Evolutionary conservation across 192 early-diverging fungal genomes (phyloP).

Genomic region (Linnemannia hyalina): DNA sequence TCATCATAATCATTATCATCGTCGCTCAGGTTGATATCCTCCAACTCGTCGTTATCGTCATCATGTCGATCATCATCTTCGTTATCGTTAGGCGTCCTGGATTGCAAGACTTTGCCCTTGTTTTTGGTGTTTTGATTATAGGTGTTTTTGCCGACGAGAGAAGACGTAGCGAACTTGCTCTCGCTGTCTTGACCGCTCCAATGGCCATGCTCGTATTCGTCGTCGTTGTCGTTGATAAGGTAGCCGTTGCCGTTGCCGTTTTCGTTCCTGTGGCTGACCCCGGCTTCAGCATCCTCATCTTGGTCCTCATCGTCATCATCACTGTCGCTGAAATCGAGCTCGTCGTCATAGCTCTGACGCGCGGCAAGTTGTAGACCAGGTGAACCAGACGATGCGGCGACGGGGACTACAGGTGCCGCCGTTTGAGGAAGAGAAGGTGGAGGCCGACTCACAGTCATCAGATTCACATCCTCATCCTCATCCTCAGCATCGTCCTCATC

Average conservation of each 20-base stretch:
- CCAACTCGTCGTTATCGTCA: not conserved
- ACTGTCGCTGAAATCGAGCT: constrained; percentile 28
- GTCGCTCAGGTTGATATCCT: not conserved
- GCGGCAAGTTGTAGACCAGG: constrained; percentile 18
- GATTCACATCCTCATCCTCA: not conserved
- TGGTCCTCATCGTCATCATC: constrained; percentile 16
- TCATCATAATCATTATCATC: not conserved
- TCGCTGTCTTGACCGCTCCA: not conserved
- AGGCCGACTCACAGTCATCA: not conserved
- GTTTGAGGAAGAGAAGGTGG: not conserved
- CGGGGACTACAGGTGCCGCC: not conserved
- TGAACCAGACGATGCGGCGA: too few species aligned
- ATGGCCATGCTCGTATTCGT: not conserved
- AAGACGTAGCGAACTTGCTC: not conserved
- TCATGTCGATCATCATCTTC: constrained; percentile 4
- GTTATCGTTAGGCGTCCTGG: constrained; percentile 8
- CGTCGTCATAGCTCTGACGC: constrained; percentile 22
- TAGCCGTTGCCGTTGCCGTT: not conserved
- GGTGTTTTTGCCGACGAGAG: not conserved
- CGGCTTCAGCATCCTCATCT: too few species aligned
- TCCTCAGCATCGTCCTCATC: not conserved
- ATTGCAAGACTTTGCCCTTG: not conserved
- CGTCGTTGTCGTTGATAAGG: not conserved
- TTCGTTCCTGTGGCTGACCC: not conserved
- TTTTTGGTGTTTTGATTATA: not conserved